Evolutionary conservation across 257 asterid species (phyloP), one percentile per base, ranked within the genome.

Genomic region (Rehmannia glutinosa): DNA sequence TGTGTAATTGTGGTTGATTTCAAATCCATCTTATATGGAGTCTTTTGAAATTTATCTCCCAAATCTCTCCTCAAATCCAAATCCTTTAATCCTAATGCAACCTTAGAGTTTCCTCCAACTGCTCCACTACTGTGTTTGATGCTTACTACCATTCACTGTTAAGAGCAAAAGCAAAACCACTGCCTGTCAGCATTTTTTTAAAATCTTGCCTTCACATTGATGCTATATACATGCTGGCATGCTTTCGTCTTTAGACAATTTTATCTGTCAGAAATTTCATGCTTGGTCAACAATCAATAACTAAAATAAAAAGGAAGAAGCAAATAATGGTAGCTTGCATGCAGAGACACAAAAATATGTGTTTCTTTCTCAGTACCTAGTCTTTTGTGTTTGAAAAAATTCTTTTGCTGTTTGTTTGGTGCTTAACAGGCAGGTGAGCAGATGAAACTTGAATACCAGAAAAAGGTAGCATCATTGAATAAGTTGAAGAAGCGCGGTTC

Each of bases 401-500:
- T n/a, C 62, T 23, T 52, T 58, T 54, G 16, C 24, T 51, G 45
- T 62, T 25, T 64, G 15, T 62, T 68, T 66, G 78, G 72, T 63
- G 73, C 57, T 49, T 30, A 35, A 78, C 86, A 93, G 99, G 87
- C 97, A 46, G 97, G 93, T 21, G 97, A 94, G 70, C 95, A 78
- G 75, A 94, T 94, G 99, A 94, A 94, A 80, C 76, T 88, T 51
- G 96, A 88, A 69, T 91, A 94, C 79, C 95, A 88, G 38, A 87
- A 77, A 61, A 94, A 94, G 79, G 97, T 94, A 8, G 71, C 82
- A 28, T 80, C 86, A 3, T 71, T 94, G 78, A 94, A 85, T 78
- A 94, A 89, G 83, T 72, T 94, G 71, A 94, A 87, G 94, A 88
- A 79, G 47, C 93, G 90, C 6, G n/a, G 84, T 59, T 78, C 96